Conservation (phyloP, 805 yeast genomes). For the Zygoascus ofunaensis region DNA sequence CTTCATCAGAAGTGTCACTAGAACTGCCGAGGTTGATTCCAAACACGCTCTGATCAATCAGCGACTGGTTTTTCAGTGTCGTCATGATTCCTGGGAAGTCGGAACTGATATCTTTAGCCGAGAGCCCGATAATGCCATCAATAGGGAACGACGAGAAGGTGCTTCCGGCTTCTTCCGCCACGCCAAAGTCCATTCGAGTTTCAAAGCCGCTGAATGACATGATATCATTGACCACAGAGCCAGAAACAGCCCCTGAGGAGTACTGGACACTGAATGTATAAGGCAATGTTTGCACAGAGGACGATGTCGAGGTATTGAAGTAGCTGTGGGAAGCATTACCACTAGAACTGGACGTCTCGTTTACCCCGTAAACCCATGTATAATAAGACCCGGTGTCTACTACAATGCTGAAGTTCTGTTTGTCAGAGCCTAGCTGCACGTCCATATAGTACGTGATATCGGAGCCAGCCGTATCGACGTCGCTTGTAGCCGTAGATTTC, state of each 20-base stretch:
- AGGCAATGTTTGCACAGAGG: slow-evolving; percentile 8
- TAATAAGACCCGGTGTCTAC: slow-evolving; percentile 61
- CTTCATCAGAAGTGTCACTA: slow-evolving; percentile 27
- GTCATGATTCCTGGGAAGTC: slow-evolving; percentile 23
- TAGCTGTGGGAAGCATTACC: slow-evolving; percentile 5
- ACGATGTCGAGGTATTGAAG: slow-evolving; percentile 10
- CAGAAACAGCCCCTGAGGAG: slow-evolving; percentile 46
- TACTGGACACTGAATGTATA: slow-evolving; percentile 42
- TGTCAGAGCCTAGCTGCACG: slow-evolving; percentile 18
- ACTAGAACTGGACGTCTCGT: slow-evolving; percentile 37
- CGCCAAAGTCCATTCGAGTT: slow-evolving; percentile 38
- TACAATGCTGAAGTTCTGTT: slow-evolving; percentile 39
- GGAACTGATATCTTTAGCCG: slow-evolving; percentile 36
- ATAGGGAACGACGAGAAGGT: slow-evolving; percentile 44
- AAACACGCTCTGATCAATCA: slow-evolving; percentile 31
- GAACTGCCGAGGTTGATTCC: slow-evolving; percentile 37
- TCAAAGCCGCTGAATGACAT: slow-evolving; percentile 32
- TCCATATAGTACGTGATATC: slow-evolving; percentile 25
- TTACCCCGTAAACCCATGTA: slow-evolving; percentile 50
- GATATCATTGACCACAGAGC: slow-evolving; percentile 36
- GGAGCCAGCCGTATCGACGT: slow-evolving; percentile 19
- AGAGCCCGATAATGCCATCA: slow-evolving; percentile 54
- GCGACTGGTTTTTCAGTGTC: slow-evolving; percentile 17
- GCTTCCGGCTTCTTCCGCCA: slow-evolving; percentile 44
- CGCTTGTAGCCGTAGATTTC: neutral